These are phyloP conservation scores for Silene noctiflora DNA, from an alignment of 179 eudicot species.

Conservation along the genomic window DNA sequence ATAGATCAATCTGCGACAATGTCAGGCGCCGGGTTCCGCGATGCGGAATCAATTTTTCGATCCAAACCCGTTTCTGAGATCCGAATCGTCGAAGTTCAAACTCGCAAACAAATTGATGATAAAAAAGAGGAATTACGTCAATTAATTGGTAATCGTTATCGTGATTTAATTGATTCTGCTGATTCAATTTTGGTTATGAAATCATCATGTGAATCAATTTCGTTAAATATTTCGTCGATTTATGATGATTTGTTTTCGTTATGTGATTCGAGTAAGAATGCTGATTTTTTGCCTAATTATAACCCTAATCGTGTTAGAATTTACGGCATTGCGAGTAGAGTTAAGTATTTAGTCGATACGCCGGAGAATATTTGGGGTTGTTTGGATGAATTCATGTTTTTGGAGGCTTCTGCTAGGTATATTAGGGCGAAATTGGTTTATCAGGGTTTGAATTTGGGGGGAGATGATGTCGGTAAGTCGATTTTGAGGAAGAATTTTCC, in stretches of 20 bases:
- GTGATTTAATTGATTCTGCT: conserved; percentile 92
- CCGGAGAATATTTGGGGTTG: conserved; percentile 98
- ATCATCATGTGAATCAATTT: conserved; percentile 69
- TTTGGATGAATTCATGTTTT: conserved; percentile 83
- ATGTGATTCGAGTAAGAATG: conserved; percentile 23
- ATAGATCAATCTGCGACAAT: conserved; percentile 32
- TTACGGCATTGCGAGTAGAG: conserved; percentile 78
- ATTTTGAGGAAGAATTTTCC: conserved; percentile 63
- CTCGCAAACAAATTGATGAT: conserved; percentile 72
- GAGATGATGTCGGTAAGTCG: conserved; percentile 41
- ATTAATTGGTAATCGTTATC: conserved; percentile 74
- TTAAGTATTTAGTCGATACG: conserved; percentile 93
- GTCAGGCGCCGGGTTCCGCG: conserved; percentile 35
- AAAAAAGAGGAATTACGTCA: conserved; percentile 93
- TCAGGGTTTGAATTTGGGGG: conserved; percentile 37
- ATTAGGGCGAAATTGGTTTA: conserved; percentile 74
- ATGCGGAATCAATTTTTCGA: conserved; percentile 75
- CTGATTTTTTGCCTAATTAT: conserved; percentile 24
- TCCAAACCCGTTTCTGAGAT: conserved; percentile 78
- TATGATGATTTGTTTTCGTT: conserved; percentile 41
- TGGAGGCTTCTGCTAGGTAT: conserved; percentile 72
- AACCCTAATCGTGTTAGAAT: conserved; percentile 42
- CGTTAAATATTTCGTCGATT: conserved; percentile 54
- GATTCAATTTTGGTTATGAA: conserved; percentile 84
- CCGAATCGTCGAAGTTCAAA: conserved; percentile 57